Evolutionary conservation across 495 filamentous ascomycete species (phyloP), one percentile per base, ranked within the genome.

Genomic region (Apodospora peruviana): DNA sequence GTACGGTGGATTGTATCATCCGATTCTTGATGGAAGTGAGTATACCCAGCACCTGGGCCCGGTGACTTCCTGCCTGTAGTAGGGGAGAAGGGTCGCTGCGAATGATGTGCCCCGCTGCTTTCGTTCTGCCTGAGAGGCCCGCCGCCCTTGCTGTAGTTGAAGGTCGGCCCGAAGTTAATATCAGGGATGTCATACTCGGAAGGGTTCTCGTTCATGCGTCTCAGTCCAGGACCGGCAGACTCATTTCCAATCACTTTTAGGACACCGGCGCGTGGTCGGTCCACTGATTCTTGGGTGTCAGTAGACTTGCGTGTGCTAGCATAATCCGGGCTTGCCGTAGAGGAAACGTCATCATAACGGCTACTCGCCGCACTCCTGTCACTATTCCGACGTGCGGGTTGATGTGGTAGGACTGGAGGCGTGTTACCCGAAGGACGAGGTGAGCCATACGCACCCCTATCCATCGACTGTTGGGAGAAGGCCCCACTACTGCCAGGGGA

Each of bases 111-210:
- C 19, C 69, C 68, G 36, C 64, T 62, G 52, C 41, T 35, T 23
- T 46, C 42, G 52, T 50, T 37, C 48, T 53, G 40, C 8, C 39
- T 35, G 19, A 24, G 29, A 16, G 32, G 9, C n/a, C n/a, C n/a
- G n/a, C n/a, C n/a, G 20, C 2, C 19, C 7, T 24, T 43, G 10
- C 70, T 76, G 40, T 86, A 86, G 57, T 86, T 84, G 47, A 84
- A 72, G 0, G 91, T 96, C 16, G 82, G 88, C 0, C 91, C 91
- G 63, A 97, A 97, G 59, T 97, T 86, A 50, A 97, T 78, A 8
- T 70, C 67, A 2, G 90, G 88, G 47, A 94, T 86, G 40, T 82
- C 77, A 18, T 68, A 68, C 17, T 59, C 57, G 16, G 43, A 16
- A 12, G 21, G 24, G n/a, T n/a, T n/a, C n/a, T n/a, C n/a, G 20